Evolutionary conservation across 768 basidiomycete species (phyloP).

Genomic region (Suillus variegatus): DNA sequence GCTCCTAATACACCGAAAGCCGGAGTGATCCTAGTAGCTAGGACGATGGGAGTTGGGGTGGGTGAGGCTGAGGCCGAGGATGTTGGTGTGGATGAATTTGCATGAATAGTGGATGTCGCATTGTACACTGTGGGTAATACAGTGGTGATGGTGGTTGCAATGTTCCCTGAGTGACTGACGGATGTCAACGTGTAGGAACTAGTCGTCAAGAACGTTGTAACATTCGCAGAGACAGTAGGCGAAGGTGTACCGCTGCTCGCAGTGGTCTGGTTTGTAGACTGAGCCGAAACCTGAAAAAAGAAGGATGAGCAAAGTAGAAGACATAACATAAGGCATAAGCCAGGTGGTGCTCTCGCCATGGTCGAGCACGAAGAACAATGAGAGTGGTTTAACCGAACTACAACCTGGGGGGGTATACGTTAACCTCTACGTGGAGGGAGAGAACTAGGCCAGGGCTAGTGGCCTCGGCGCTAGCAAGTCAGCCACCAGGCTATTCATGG

Average conservation of each 20-base stretch:
- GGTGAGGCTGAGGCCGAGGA: constrained; percentile 35
- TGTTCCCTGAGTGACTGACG: constrained; percentile 47
- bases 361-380: constrained; percentile 5
- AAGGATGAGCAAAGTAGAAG: constrained; percentile 31
- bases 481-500: constrained; percentile 32
- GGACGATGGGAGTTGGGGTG: constrained; percentile 36
- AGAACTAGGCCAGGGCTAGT: constrained; percentile 1
- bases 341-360: constrained; percentile 15
- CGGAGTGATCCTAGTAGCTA: constrained; percentile 75
- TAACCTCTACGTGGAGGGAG: not conserved
- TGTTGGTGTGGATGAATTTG: constrained; percentile 50
- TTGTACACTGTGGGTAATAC: constrained; percentile 62
- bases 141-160: constrained; percentile 50
- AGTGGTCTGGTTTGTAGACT: constrained; percentile 31
- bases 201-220: constrained; percentile 59
- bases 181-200: constrained; percentile 52
- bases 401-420: not conserved
- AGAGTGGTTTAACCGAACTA: constrained; percentile 5
- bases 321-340: constrained; percentile 14
- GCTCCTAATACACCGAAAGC: constrained; percentile 90
- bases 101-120: constrained; percentile 57
- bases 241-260: constrained; percentile 24
- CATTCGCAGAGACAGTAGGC: constrained; percentile 27
- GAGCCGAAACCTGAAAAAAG: constrained; percentile 38
- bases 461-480: constrained; percentile 17